Conservation (phyloP, 352 stramenopile species). For the Phytophthora hibernalis region DNA sequence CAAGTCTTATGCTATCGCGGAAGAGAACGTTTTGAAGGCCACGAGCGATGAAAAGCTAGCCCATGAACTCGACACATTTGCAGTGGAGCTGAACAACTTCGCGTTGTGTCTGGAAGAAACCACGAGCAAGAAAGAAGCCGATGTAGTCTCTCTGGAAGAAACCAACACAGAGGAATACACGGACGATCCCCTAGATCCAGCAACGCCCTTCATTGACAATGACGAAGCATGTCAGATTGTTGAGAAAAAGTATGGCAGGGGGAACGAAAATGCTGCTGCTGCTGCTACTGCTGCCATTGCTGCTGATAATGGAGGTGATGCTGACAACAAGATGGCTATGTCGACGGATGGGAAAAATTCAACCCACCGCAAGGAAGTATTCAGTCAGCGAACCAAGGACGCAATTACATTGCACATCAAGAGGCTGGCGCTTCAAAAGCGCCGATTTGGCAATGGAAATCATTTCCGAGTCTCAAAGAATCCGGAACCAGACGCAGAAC, state of each 20-base stretch:
- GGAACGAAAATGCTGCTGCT: not conserved
- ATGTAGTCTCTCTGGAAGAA: not conserved
- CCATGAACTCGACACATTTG: constrained; percentile 39
- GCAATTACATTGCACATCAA: constrained; percentile 30
- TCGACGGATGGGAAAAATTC: not conserved
- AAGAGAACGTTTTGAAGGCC: not conserved
- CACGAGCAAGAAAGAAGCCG: not conserved
- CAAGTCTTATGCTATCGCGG: constrained; percentile 2
- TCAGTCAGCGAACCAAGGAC: constrained; percentile 28
- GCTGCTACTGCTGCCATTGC: not conserved
- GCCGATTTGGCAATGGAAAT: not conserved
- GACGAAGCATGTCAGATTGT: not conserved
- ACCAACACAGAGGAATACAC: not conserved
- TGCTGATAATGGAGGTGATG: not conserved
- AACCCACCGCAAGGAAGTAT: constrained; percentile 1
- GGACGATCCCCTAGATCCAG: not conserved
- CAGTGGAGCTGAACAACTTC: constrained; percentile 36
- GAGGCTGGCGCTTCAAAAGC: constrained; percentile 14
- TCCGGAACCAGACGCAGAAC: not conserved
- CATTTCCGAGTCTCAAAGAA: not conserved
- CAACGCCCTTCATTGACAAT: not conserved
- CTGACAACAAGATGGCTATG: not conserved
- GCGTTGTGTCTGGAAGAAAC: constrained; percentile 14
- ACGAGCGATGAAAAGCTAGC: constrained; percentile 14
- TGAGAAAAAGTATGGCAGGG: not conserved